phyloP scores from a whole-genome alignment of 768 basidiomycete genomes.

The Botryobasidium botryosum region DNA sequence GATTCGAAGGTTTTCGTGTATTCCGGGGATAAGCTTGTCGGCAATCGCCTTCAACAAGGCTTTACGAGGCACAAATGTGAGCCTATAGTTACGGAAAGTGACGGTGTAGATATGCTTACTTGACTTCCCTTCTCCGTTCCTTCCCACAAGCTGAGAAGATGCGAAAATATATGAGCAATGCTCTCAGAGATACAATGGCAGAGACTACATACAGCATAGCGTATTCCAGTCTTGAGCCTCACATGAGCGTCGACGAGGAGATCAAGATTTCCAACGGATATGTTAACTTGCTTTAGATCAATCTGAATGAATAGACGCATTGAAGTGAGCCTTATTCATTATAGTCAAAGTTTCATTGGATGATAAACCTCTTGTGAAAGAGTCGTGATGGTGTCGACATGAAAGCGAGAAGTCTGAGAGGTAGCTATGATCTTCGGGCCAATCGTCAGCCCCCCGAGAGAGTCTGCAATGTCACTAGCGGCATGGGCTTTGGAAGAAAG shows the following conservation, averaged over 20 bases:
- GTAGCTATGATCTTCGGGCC: not conserved
- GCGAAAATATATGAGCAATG: not conserved
- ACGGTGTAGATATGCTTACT: too few relatives aligned
- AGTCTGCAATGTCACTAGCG: too few relatives aligned
- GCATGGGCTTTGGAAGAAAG: too few relatives aligned
- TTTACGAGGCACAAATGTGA: constrained; percentile 3
- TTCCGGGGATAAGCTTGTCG: constrained; percentile 31
- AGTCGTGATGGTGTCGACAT: constrained; percentile 30
- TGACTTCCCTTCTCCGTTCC: constrained; percentile 3
- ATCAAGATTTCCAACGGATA: constrained; percentile 35
- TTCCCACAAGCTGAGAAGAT: not conserved
- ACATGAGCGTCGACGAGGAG: constrained; percentile 36
- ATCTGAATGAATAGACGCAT: constrained; percentile 24
- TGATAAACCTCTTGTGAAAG: constrained; percentile 13
- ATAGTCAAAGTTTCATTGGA: too few relatives aligned
- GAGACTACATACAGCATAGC: constrained; percentile 14
- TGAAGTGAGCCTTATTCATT: too few relatives aligned
- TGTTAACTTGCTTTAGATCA: constrained; percentile 36
- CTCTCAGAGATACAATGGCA: not conserved
- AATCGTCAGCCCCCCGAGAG: too few relatives aligned
- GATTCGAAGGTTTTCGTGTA: constrained; percentile 27
- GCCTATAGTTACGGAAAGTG: too few relatives aligned
- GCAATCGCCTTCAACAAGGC: constrained; percentile 27
- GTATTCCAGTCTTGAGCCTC: constrained; percentile 26
- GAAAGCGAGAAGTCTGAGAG: constrained; percentile 33